Evolutionary conservation across 2,329 filamentous ascomycete species (phyloP).

Genomic region (Sphaerulina vaccinii): DNA sequence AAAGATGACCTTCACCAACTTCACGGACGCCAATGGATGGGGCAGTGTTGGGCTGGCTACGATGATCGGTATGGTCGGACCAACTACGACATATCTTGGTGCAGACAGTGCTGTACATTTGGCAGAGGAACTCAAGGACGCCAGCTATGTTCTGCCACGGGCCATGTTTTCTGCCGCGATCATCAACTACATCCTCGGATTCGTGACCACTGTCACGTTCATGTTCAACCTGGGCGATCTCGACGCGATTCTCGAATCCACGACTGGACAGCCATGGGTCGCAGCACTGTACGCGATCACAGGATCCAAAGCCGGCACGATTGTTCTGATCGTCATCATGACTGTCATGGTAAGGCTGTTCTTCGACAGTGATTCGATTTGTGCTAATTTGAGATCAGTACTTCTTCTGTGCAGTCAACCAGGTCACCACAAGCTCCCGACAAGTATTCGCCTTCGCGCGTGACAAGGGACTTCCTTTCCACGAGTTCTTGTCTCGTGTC

Average conservation of each 20-base stretch:
- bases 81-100: conserved; percentile 41
- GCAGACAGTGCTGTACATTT: conserved; percentile 42
- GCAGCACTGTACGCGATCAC: conserved; percentile 29
- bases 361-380: background rate
- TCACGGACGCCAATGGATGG: conserved; percentile 30
- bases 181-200: conserved; percentile 35
- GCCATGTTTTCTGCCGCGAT: conserved; percentile 35
- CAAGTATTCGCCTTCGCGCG: conserved; percentile 34
- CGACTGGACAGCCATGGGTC: conserved; percentile 31
- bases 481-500: conserved; percentile 28
- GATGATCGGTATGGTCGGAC: conserved; percentile 32
- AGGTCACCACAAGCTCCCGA: conserved; percentile 33
- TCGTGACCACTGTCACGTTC: conserved; percentile 33
- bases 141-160: conserved; percentile 32
- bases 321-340: conserved; percentile 28
- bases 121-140: conserved; percentile 34
- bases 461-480: conserved; percentile 34
- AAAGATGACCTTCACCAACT: conserved; percentile 28
- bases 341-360: conserved; percentile 23
- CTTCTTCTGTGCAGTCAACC: conserved; percentile 32
- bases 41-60: conserved; percentile 27
- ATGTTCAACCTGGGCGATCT: conserved; percentile 33
- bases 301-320: conserved; percentile 28
- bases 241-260: conserved; percentile 20
- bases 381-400: conserved; percentile 10